These are phyloP conservation scores for Pythium phragmiticola DNA, from an alignment of 352 stramenopile species.

Conservation along the genomic window DNA sequence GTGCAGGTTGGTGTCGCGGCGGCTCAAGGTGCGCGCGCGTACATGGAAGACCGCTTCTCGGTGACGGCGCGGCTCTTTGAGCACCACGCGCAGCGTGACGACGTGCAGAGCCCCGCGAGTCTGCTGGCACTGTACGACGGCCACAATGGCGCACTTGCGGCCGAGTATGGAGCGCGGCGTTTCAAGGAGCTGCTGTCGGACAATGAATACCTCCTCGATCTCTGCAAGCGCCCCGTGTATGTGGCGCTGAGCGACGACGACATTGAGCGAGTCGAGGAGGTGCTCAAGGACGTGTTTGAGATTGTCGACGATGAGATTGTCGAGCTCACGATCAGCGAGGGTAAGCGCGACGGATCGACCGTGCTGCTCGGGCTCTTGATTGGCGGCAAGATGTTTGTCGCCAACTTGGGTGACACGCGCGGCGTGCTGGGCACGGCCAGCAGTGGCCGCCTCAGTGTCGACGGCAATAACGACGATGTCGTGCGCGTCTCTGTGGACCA, in stretches of 20 bases:
- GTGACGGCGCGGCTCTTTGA: slow-evolving; percentile 63
- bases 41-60: slow-evolving; percentile 82
- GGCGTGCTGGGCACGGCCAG: slow-evolving; percentile 43
- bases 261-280: slow-evolving; percentile 41
- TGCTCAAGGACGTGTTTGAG: slow-evolving; percentile 59
- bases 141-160: slow-evolving; percentile 71
- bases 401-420: slow-evolving; percentile 76
- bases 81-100: slow-evolving; percentile 35
- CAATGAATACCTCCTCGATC: slow-evolving; percentile 44
- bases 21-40: slow-evolving; percentile 62
- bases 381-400: slow-evolving; percentile 71
- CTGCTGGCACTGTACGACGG: slow-evolving; percentile 72
- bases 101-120: slow-evolving; percentile 37
- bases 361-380: slow-evolving; percentile 71
- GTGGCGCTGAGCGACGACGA: slow-evolving; percentile 42
- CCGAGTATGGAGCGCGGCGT: slow-evolving; percentile 55
- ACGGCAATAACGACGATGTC: slow-evolving; percentile 33
- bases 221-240: slow-evolving; percentile 40
- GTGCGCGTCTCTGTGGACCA: slow-evolving; percentile 75
- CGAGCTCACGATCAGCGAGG: slow-evolving; percentile 58
- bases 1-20: slow-evolving; percentile 42
- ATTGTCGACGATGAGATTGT: slow-evolving; percentile 73
- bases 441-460: not conserved
- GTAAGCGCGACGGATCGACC: slow-evolving; percentile 75
- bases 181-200: slow-evolving; percentile 61